Conservation (phyloP, 106 monocot genomes). For the Dactylorhiza incarnata region DNA sequence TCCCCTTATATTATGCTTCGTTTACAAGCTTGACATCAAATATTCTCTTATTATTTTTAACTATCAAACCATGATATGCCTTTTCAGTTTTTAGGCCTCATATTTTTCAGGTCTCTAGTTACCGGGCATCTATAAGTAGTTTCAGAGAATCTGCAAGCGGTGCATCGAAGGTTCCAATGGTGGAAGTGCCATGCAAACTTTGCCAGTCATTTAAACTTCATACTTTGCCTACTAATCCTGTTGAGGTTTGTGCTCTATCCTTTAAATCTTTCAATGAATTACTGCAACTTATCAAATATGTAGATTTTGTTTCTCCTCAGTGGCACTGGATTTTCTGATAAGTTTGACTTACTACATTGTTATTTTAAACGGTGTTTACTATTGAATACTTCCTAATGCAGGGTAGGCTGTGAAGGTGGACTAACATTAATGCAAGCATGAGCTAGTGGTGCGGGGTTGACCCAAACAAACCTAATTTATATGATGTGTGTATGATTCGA, state of each 20-base stretch:
- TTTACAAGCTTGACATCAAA: neutral
- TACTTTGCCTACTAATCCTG: constrained; percentile 55
- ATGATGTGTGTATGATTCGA: no score
- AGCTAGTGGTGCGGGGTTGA: no score
- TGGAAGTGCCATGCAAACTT: constrained; percentile 62
- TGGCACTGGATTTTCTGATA: neutral
- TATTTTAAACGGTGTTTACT: neutral
- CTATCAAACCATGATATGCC: neutral
- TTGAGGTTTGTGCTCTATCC: constrained; percentile 48
- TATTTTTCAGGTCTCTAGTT: constrained; percentile 76
- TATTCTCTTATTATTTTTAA: neutral
- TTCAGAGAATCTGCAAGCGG: constrained; percentile 93
- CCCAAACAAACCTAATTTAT: no score
- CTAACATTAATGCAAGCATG: no score
- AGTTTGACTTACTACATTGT: neutral
- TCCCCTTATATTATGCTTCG: neutral
- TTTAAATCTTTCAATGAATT: neutral
- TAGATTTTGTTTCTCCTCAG: neutral
- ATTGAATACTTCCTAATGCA: neutral
- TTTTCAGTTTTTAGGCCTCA: neutral
- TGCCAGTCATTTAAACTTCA: constrained; percentile 68
- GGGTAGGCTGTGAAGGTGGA: no score
- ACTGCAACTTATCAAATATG: neutral
- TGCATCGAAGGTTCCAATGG: constrained; percentile 42
- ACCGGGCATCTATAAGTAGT: constrained; percentile 90